Base-by-base conservation (phyloP, 805 yeast species). In the Kuraishia hungarica region DNA sequence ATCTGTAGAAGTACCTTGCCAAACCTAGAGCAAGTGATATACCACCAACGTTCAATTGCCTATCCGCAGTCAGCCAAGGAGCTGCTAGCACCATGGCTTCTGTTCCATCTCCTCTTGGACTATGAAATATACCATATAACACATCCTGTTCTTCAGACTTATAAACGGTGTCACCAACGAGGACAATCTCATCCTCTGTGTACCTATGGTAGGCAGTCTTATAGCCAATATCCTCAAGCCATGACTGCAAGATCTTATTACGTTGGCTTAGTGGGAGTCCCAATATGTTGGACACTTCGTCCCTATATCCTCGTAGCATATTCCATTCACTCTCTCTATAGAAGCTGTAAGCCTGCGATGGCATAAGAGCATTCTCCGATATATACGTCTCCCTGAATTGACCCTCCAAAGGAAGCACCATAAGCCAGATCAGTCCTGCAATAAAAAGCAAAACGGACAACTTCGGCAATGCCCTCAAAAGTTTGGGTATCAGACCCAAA, bases 271-370 rank as follows among this genome's bases (percentile, higher is more conserved):
- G 58, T 7, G 71, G 46, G 3, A 57, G 56, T 21, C 62, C 57
- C 54, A 60, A 75, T 70, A 66, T 81, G 62, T 69, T 72, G 63
- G 56, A 66, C 53, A 80, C 64, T 59, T 84, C 87, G 49, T 78
- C 79, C 57, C 97, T 78, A 65, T 85, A 90, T 0, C 97, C 99
- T 56, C 98, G 75, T 35, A 90, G 81, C 55, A 87, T 74, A 63
- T 92, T 89, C 97, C 98, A 94, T 67, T 94, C 98, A 48, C 90
- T 82, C 64, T 93, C 98, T 55, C 97, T 78, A 67, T 89, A 94
- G 66, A 90, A 91, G 23, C 96, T 84, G 61, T 86, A 85, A 2
- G 94, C 98, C 67, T 94, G 98, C 0, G 96, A 92, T 7, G 99
- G 97, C 89, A 94, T 84, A 67, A 94, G 74, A 35, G 99, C 99